Conservation (phyloP, 306 rosid species). For the Herpetospermum pedunculosum region DNA sequence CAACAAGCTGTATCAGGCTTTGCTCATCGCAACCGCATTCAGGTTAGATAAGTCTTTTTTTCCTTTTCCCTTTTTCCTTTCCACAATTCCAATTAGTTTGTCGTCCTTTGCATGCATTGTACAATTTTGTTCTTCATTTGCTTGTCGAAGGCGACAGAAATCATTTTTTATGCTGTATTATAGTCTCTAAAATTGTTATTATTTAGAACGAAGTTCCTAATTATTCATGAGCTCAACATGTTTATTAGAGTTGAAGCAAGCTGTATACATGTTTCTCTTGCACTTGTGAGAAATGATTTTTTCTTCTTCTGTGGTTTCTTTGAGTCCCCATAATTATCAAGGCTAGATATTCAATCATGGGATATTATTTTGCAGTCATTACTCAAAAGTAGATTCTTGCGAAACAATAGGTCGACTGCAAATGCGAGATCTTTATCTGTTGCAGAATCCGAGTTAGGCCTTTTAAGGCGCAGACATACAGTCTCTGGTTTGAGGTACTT, state of each 20-base stretch:
- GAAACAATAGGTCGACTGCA: constrained; percentile 57
- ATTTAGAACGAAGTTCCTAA: neutral
- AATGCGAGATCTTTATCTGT: constrained; percentile 50
- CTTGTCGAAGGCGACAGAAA: neutral
- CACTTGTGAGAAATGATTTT: neutral
- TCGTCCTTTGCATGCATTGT: neutral
- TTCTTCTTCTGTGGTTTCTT: neutral
- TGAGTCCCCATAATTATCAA: neutral
- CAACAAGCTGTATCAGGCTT: constrained; percentile 67
- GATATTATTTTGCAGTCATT: constrained; percentile 51
- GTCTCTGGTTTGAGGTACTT: constrained; percentile 88
- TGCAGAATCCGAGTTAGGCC: constrained; percentile 88
- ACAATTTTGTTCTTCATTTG: neutral
- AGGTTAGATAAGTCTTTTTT: constrained; percentile 52
- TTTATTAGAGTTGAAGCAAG: neutral
- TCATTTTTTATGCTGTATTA: neutral
- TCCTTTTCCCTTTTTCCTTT: neutral
- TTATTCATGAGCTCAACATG: neutral
- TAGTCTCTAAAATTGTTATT: neutral
- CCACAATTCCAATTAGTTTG: neutral
- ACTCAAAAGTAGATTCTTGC: constrained; percentile 90
- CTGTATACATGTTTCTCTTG: neutral
- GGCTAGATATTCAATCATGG: neutral
- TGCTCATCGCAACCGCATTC: constrained; percentile 94
- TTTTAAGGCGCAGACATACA: constrained; percentile 73